phyloP scores from a whole-genome alignment of 352 stramenopile genomes.

The Pythium oligandrum region DNA sequence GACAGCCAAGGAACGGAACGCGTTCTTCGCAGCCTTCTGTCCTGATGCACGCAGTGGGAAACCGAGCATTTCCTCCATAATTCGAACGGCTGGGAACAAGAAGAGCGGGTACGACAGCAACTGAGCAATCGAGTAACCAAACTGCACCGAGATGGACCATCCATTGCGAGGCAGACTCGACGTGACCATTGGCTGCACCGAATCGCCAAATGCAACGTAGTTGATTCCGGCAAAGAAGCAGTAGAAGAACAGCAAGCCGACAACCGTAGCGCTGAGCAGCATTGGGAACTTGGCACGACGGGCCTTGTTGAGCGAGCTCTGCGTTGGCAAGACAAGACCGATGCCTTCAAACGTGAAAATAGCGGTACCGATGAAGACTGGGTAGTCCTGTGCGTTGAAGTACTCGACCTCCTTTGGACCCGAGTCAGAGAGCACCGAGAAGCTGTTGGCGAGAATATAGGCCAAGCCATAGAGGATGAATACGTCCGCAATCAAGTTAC shows the following conservation, averaged over 20 bases:
- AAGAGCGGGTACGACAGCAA: conserved; percentile 79
- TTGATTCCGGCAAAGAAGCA: conserved; percentile 77
- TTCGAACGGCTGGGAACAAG: conserved; percentile 76
- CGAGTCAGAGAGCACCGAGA: conserved; percentile 44
- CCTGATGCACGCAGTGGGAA: conserved; percentile 62
- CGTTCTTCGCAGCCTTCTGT: conserved; percentile 72
- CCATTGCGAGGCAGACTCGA: conserved; percentile 67
- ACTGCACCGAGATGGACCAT: conserved; percentile 74
- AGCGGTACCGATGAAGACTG: conserved; percentile 74
- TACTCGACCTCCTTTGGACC: conserved; percentile 46
- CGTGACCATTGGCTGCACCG: conserved; percentile 63
- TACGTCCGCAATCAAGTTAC: conserved; percentile 77
- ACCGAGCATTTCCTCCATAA: conserved; percentile 79
- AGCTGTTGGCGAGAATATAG: conserved; percentile 73
- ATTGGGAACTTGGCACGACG: conserved; percentile 60
- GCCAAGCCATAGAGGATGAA: conserved; percentile 80
- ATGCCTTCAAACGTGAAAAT: conserved; percentile 84
- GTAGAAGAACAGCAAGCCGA: conserved; percentile 76
- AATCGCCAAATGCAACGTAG: conserved; percentile 69
- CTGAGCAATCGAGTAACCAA: conserved; percentile 71
- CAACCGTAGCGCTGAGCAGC: conserved; percentile 55
- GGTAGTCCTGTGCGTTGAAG: conserved; percentile 71
- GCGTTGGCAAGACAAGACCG: conserved; percentile 70
- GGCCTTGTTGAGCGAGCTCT: conserved; percentile 54
- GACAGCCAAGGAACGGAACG: conserved; percentile 61